Conservation (phyloP, 176 grass and related monocot species). For the Saccharum spontaneum region DNA sequence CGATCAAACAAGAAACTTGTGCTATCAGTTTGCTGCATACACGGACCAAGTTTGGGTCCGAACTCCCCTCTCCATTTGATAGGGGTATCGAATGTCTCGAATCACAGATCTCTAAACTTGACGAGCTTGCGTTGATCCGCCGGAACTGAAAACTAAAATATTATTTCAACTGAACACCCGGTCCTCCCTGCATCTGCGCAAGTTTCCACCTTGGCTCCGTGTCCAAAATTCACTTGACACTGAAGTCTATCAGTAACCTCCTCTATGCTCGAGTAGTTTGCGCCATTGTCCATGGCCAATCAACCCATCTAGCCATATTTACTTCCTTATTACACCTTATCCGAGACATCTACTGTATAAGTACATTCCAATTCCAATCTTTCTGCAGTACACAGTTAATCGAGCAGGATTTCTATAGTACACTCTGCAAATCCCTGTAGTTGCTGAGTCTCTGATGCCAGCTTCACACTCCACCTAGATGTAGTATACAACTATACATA, state of each 20-base stretch:
- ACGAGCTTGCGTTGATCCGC: conserved; percentile 28
- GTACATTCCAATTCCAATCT: not conserved
- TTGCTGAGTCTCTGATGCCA: not conserved
- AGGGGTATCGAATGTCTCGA: not conserved
- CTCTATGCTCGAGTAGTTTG: not conserved
- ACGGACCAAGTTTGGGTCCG: not conserved
- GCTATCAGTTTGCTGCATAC: not conserved
- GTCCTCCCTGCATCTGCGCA: not conserved
- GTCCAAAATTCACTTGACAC: conserved; percentile 1
- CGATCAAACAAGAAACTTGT: not conserved
- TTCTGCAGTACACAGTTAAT: not conserved
- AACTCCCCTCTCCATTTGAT: not conserved
- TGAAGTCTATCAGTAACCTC: not conserved
- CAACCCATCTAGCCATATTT: not conserved
- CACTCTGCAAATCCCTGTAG: not conserved
- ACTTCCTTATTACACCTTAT: not conserved
- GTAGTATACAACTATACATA: not conserved
- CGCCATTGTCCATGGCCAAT: not conserved
- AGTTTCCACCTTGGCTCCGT: conserved; percentile 9
- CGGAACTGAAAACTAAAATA: not conserved
- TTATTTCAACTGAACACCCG: not conserved
- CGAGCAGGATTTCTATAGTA: not conserved
- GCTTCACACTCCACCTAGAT: not conserved
- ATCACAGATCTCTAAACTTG: conserved; percentile 29
- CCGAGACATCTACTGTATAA: conserved; percentile 4